These are phyloP conservation scores for Saussurea involucrata DNA, from an alignment of 129 eudicot genomes.

Conservation along the genomic window DNA sequence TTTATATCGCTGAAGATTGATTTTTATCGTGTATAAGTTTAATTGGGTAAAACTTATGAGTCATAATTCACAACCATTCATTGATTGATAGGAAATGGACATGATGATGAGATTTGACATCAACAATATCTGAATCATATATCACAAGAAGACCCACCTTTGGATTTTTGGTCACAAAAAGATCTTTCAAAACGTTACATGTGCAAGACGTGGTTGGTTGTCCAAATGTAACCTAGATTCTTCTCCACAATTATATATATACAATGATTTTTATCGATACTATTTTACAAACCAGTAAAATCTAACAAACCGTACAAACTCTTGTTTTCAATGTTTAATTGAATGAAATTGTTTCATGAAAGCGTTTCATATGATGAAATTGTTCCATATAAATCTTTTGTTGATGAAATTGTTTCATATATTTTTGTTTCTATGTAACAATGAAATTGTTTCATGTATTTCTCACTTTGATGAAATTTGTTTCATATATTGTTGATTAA, in stretches of 20 bases:
- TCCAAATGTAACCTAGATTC: conserved; percentile 11
- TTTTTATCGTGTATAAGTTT: not conserved
- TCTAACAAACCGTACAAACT: too few relatives aligned
- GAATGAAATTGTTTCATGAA: too few relatives aligned
- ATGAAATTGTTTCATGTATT: too few relatives aligned
- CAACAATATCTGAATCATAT: conserved; percentile 10
- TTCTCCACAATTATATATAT: conserved; percentile 15
- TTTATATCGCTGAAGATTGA: not conserved
- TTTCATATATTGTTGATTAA: too few relatives aligned
- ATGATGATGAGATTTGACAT: conserved; percentile 16
- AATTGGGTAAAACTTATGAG: not conserved
- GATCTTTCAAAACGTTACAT: conserved; percentile 12
- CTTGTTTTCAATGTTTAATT: too few relatives aligned
- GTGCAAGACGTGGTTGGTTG: conserved; percentile 25
- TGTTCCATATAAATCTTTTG: too few relatives aligned
- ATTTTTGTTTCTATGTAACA: too few relatives aligned
- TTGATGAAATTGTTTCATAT: too few relatives aligned
- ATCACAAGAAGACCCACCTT: conserved; percentile 19
- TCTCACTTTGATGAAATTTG: too few relatives aligned
- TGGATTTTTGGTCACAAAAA: conserved; percentile 12
- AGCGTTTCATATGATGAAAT: too few relatives aligned
- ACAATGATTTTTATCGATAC: not conserved
- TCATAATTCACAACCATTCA: not conserved
- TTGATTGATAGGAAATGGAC: conserved; percentile 20
- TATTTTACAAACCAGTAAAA: too few relatives aligned